Evolutionary conservation across 768 basidiomycete species (phyloP).

Genomic region (Auriculariales sp.): DNA sequence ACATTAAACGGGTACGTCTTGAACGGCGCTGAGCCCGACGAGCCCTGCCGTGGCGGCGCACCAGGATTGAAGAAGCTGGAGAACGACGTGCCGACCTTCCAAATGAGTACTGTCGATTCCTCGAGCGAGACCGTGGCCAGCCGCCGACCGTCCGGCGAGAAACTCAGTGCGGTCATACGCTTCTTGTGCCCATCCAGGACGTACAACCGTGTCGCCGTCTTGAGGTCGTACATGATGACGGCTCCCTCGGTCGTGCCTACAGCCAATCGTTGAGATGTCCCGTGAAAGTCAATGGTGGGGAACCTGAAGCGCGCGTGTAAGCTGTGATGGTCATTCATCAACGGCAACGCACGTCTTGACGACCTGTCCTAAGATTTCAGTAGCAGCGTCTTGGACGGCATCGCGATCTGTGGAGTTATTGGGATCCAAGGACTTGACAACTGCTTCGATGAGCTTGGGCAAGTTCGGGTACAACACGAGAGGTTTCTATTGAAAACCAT

Average conservation of each 20-base stretch:
- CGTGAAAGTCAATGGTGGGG: constrained; percentile 89
- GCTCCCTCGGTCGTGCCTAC: constrained; percentile 94
- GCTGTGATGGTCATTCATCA: not conserved
- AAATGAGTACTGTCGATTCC: constrained; percentile 73
- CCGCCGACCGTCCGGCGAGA: constrained; percentile 86
- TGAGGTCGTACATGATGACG: constrained; percentile 90
- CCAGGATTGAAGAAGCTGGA: constrained; percentile 84
- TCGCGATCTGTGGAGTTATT: constrained; percentile 64
- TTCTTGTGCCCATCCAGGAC: constrained; percentile 87
- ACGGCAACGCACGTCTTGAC: constrained; percentile 59
- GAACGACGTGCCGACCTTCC: constrained; percentile 91
- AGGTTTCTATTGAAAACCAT: constrained; percentile 43
- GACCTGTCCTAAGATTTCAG: constrained; percentile 88
- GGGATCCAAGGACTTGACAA: constrained; percentile 92
- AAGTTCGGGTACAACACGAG: constrained; percentile 72
- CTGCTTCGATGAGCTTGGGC: constrained; percentile 80
- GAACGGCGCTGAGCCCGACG: constrained; percentile 69
- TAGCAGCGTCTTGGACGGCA: constrained; percentile 79
- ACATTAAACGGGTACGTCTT: constrained; percentile 79
- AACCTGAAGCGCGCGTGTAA: constrained; percentile 54
- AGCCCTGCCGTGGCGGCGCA: constrained; percentile 81
- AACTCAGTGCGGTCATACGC: constrained; percentile 68
- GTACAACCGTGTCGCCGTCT: constrained; percentile 88
- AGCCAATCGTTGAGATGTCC: constrained; percentile 70
- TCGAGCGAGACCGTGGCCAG: constrained; percentile 78